Base-by-base conservation (phyloP, 192 early-diverging fungal genomes). In the Thoreauomyces humboldtii region DNA sequence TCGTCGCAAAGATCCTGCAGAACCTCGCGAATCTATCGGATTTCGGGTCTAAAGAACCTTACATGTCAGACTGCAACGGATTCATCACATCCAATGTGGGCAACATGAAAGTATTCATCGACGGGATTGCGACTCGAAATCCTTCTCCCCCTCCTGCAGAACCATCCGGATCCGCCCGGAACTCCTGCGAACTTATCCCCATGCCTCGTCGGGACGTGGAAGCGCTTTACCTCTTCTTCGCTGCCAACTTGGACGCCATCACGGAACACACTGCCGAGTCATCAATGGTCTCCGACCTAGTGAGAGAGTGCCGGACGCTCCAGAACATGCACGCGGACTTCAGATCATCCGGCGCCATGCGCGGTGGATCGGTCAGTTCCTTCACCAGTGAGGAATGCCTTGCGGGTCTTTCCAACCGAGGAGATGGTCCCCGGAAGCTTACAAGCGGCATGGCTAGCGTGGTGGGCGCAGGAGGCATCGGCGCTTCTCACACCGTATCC, bases 1-100 rank as follows among this genome's bases (percentile, higher is more conserved):
- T 86, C 9, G 70, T 86, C 35, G 77, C 77, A 7, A 86, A 86
- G 58, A 86, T 81, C 42, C 33, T 86, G 24, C 84, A 86, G 54
- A 84, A 85, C 58, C 57, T 86, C 41, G 83, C 84, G 2, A 85
- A 84, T 63, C 63, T 86, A 56, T 73, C 73, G 3, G 66, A 76
- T 41, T 86, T 86, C 71, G 78, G 77, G 32, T 62, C 61, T 11
- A 86, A 86, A 47, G 84, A 86, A 63, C 75, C 75, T 9, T 73
- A 81, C 52, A 86, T 86, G 84, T 72, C 56, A 17, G 61, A 73
- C 36, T 82, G 64, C 55, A 85, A 86, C 57, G 44, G 63, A 28
- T 86, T 86, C 62, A 82, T 86, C 9, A 47, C 54, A 2, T 41
- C 74, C 5, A 63, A 79, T 31, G 58, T 80, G 1, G 21, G 14